Base-by-base conservation (phyloP, 1,284 basidiomycete genomes). In the Ustilago tritici region DNA sequence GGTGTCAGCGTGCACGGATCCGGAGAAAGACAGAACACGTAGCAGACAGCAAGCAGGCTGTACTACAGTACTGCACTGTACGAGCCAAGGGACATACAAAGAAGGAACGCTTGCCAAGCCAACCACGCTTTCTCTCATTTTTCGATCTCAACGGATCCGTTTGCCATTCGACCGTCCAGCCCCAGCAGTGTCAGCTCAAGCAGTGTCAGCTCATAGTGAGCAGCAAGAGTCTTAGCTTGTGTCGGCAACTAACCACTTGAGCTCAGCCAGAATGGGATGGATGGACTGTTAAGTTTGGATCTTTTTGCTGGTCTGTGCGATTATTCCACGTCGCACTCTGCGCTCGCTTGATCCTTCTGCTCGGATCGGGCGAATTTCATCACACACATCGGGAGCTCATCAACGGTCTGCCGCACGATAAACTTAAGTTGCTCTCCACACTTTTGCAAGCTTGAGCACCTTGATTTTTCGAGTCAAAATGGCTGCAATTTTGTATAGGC, bases 21-120 rank as follows among this genome's bases (percentile, higher is more conserved):
- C 56, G 64, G 36, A 19, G 35, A n/a, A 50, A 47, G 49, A 6
- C 40, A 23, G 58, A 65, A 65, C 68, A 71, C 69, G 69, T 71
- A 57, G 63, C 58, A 56, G 23, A 40, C 46, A 47, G 19, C 34
- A 31, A 19, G 17, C 53, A 19, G 36, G 14, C 9, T 38, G 36
- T 9, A 38, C 36, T 38, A 38, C 36, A 10, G 36, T 10, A 38
- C 43, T 19, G n/a, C 5, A 11, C 40, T 41, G 2, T 17, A 23
- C 38, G 31, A 57, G 56, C 56, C 56, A 57, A 43, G 31, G 40
- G 56, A 57, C 41, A 57, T 57, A 14, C 53, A n/a, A 46, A 46
- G 2, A 46, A n/a, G n/a, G 43, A 6, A 31, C 49, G 28, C 28
- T 23, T 7, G 10, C 17, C 56, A 15, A 34, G 43, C 46, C 46